Evolutionary conservation across 164 flowering plant genomes (phyloP), one percentile per base, ranked within the genome.

Genomic region (Malania oleifera): DNA sequence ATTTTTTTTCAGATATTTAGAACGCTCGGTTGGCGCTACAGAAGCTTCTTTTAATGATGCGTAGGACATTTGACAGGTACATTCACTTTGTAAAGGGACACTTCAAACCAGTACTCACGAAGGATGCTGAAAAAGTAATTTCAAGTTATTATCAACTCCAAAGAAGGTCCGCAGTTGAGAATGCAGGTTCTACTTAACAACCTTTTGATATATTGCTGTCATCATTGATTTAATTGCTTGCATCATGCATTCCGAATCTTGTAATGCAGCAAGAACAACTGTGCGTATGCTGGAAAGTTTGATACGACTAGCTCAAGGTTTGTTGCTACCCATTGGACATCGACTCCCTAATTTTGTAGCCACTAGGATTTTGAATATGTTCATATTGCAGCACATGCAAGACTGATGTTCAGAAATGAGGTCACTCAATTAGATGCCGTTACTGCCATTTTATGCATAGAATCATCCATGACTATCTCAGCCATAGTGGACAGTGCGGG

Each of bases 281-380:
- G 89, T 93, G 56, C 85, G 99, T 39, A 90, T 93, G 99, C 84
- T 93, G 65, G 99, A 90, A 70, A 90, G 96, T 69, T 76, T 93
- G 75, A 90, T 93, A 52, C 82, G 97, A 56, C 70, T 93, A 39
- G 99, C 97, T 62, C 99, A 93, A 79, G 98, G 96, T 87, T 67
- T 56, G 56, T 65, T 17, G 1, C 23, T 34, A 19, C 31, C 29
- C 38, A 18, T 52, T 25, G 11, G 6, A 14, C 6, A 14, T 26
- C 22, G 43, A 18, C 19, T 60, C 57, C 43, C 19, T 31, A 45
- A 1, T 8, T 65, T 57, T 51, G 7, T 14, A 2, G 18, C 25
- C 28, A n/a, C 28, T 13, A 53, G 13, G 22, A 10, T 54, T 53
- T 46, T 69, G 31, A 59, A 14, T 11, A 17, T 50, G 52, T 50